Base-by-base conservation (phyloP, 148 eudicot genomes). In the Camellia japonica region DNA sequence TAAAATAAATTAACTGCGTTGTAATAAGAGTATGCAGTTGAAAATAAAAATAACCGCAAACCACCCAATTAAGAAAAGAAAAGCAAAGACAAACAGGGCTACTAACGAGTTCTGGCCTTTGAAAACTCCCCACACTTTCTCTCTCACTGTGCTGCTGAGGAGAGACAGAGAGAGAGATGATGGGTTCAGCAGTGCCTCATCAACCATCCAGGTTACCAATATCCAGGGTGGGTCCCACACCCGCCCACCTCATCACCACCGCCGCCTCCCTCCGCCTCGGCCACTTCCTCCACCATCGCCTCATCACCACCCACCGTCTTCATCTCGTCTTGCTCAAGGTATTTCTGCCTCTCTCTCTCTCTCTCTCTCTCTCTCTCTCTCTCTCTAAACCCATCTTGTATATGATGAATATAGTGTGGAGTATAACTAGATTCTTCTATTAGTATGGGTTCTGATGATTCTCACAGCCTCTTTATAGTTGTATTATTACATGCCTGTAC, bases 251-350 rank as follows among this genome's bases (percentile, higher is more conserved):
- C 79, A 63, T 90, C 85, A 81, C 86, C 71, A 66, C 86, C 89
- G 83, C 88, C 74, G 88, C 85, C 80, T 84, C 92, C 55, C 83
- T 87, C 83, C 89, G 85, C 86, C 89, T 86, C 73, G 88, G 82
- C 75, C 78, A 82, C 77, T 86, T 90, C 85, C 80, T 86, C 85
- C 86, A 72, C 52, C 84, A 59, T 64, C 64, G 83, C 69, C 51
- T 83, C 84, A 51, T 75, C 79, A 63, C 66, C 79, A 63, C 66
- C 81, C 82, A 71, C 88, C 84, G 80, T 52, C 80, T 82, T 55
- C 85, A 71, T 5, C 87, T 85, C 11, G 75, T 75, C n/a, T 80
- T 82, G 6, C 79, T 85, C 81, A 78, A 86, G 90, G 92, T 90
- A 74, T 16, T 2, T 4, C 18, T 20, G 56, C 51, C 12, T 38